Evolutionary conservation across 495 filamentous ascomycete genomes (phyloP), one percentile per base, ranked within the genome.

Genomic region (Pseudoneurospora amorphoporcata): DNA sequence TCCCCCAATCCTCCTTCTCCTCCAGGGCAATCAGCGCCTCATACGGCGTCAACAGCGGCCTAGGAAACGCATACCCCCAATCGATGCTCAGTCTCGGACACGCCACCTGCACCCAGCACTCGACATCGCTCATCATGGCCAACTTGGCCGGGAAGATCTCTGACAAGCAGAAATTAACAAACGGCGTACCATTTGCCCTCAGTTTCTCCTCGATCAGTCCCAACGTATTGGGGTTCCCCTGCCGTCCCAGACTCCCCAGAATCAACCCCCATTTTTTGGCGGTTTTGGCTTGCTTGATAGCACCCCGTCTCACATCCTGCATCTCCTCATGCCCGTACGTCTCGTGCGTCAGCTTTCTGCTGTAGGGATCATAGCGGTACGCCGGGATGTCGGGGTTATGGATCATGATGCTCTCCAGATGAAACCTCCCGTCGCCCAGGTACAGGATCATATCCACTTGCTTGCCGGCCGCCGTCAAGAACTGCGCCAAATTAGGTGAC

Each of bases 331-430:
- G 96, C 47, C 90, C 90, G 80, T 98, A 99, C 37, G 84, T 89
- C 79, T 99, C 95, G 69, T 90, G 90, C 6, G 96, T 97, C 10
- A 99, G 87, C 53, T 92, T 94, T 38, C 94, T 88, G 40, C 93
- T 94, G 82, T 99, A 99, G 0, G 95, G 95, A 78, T 99, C 95
- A 79, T 99, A 99, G 23, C 96, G 90, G 83, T 97, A 98, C 12
- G 96, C 94, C 3, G 95, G 91, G 16, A 97, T 88, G 8, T 82
- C 78, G 0, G 95, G 95, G 82, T 98, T 98, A 79, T 97, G 94
- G 75, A 99, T 99, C 95, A 99, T 98, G 73, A 95, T 94, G 72
- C 90, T 93, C 80, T 99, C 95, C 39, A 99, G 90, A 76, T 99
- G 95, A 86, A 99, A 99, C 69, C 95, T 88, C 23, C 95, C 95